Evolutionary conservation across 2,329 filamentous ascomycete genomes (phyloP), one percentile per base, ranked within the genome.

Genomic region (Penicillium janthinellum): DNA sequence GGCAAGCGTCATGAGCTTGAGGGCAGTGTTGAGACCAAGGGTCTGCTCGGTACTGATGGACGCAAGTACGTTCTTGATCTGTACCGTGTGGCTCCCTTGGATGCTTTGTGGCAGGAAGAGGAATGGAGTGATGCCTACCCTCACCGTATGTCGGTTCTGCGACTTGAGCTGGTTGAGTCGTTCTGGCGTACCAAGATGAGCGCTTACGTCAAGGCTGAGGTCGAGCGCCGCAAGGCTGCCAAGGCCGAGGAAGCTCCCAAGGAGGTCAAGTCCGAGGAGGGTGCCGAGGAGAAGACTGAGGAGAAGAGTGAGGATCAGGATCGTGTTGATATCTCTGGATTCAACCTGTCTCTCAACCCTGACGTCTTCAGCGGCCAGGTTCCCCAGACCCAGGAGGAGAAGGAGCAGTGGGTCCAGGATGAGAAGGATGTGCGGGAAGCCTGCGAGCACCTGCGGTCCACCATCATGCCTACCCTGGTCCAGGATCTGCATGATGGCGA

Each of bases 61-160:
- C 87, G 95, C 69, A 97, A 96, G 75, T 99, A 99, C 73, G 91
- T 97, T n/a, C 85, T 99, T 53, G 95, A 99, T 71, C 81, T 99
- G 55, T 99, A 99, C 81, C 88, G 95, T 59, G 89, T 98, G 64
- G 96, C 95, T 3, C 95, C 95, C 5, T 80, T 98, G 58, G 95
- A 99, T 76, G 88, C 97, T 57, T 78, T 84, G 22, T 99, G 96
- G 93, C 84, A 96, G 68, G 94, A 99, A 67, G 88, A 94, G 73
- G 82, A 83, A 53, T 82, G 80, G 15, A 75, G 78, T 56, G 81
- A 83, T 63, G 78, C 85, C 59, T 99, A 99, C 73, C 95, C 95
- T 48, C 95, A 99, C 77, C 88, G 92, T 48, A 99, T 99, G 95
- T 92, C 95, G 1, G 92, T 97, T 34, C 82, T 99, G 58, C 87